Evolutionary conservation across 2,329 filamentous ascomycete species (phyloP).

Genomic region (Xylariales sp.): DNA sequence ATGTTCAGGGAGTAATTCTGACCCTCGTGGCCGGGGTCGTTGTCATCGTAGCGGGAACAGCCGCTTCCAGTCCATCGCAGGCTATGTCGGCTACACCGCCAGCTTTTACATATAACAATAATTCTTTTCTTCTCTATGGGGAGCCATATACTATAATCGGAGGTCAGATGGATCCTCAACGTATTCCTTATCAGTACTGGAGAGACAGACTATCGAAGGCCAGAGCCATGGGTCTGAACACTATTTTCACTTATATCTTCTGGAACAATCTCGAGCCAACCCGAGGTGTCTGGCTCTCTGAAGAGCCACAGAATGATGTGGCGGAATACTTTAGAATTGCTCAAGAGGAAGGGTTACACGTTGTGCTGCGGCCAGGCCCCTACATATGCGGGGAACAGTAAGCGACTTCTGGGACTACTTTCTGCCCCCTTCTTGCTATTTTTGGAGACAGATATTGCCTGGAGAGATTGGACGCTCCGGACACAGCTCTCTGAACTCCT

Average conservation of each 20-base stretch:
- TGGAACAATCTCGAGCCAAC: constrained; percentile 44
- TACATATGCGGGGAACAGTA: constrained; percentile 46
- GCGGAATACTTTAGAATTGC: constrained; percentile 42
- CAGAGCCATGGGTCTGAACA: constrained; percentile 44
- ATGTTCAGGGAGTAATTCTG: not conserved
- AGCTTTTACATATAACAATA: constrained; percentile 6
- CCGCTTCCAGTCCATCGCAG: not conserved
- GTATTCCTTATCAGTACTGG: constrained; percentile 43
- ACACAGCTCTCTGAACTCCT: too few species aligned
- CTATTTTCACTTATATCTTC: constrained; percentile 46
- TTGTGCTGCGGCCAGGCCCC: constrained; percentile 42
- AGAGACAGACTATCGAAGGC: constrained; percentile 38
- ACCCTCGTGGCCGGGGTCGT: not conserved
- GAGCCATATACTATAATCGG: constrained; percentile 32
- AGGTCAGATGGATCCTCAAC: constrained; percentile 46
- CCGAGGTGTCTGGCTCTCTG: constrained; percentile 32
- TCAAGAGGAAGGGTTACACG: constrained; percentile 40
- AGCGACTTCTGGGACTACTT: too few species aligned
- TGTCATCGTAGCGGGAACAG: not conserved
- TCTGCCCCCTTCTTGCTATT: too few species aligned
- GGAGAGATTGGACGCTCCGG: too few species aligned
- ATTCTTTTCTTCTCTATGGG: constrained; percentile 5
- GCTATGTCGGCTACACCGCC: not conserved
- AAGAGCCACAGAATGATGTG: constrained; percentile 39
- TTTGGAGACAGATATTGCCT: too few species aligned